Conservation (phyloP, 371 early-diverging fungal species). For the Basidiobolus meristosporus region DNA sequence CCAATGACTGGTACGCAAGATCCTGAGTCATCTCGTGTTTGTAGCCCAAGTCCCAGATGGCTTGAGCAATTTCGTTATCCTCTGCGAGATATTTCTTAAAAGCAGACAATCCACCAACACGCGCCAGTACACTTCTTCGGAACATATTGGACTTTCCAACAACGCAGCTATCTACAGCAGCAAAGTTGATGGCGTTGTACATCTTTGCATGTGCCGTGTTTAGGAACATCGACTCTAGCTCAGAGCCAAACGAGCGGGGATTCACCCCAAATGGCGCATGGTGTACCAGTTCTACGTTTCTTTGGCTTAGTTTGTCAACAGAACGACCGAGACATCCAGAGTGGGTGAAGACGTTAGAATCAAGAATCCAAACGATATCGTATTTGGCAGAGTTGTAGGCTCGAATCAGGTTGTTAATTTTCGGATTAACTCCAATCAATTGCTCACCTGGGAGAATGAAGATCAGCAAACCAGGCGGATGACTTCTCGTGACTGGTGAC, state of each 20-base stretch:
- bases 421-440: conserved; percentile 72
- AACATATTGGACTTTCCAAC: conserved; percentile 89
- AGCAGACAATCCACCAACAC: conserved; percentile 55
- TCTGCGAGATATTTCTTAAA: conserved; percentile 86
- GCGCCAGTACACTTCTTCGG: conserved; percentile 63
- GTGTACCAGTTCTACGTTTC: conserved; percentile 82
- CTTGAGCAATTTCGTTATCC: conserved; percentile 82
- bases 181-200: conserved; percentile 77
- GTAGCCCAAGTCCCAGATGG: conserved; percentile 59
- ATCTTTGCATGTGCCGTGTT: conserved; percentile 83
- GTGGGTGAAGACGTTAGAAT: conserved; percentile 71
- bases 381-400: conserved; percentile 59
- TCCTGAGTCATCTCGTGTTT: conserved; percentile 73
- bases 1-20: conserved; percentile 66
- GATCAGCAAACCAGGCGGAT: not conserved
- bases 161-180: conserved; percentile 67
- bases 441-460: conserved; percentile 25
- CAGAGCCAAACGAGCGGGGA: conserved; percentile 53
- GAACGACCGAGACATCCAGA: conserved; percentile 58
- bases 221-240: conserved; percentile 70
- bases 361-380: conserved; percentile 86
- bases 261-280: conserved; percentile 68
- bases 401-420: conserved; percentile 81
- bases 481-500: conserved; percentile 3
- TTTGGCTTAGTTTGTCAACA: conserved; percentile 39